A percentile compares a stretch with the other conserved stretches of the same genome.
Evolutionary conservation across 2,329 filamentous ascomycete genomes (phyloP).

Genomic region (Cytospora piceae): DNA sequence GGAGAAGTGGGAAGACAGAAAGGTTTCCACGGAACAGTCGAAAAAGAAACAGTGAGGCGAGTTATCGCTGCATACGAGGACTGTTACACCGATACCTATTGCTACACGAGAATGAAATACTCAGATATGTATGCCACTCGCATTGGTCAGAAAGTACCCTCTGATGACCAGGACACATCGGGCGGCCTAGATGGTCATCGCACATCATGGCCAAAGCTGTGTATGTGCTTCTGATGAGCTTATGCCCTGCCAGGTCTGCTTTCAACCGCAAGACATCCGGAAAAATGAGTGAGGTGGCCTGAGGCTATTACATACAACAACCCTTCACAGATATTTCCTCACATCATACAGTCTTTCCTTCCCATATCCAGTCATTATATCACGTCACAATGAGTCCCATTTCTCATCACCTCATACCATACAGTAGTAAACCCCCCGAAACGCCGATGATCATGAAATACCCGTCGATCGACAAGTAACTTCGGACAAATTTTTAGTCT

Average conservation of each 20-base stretch:
- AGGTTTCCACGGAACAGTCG: slow-evolving; percentile 38
- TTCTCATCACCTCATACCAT: slow-evolving; percentile 11
- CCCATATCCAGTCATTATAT: slow-evolving; percentile 1
- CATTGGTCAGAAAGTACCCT: no score
- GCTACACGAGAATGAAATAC: not conserved
- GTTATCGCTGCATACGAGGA: not conserved
- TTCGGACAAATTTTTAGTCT: slow-evolving; percentile 17
- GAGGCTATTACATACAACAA: slow-evolving; percentile 19
- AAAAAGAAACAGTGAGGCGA: slow-evolving; percentile 40
- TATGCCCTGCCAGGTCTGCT: slow-evolving; percentile 9
- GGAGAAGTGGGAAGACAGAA: slow-evolving; percentile 79
- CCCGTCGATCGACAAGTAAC: slow-evolving; percentile 7
- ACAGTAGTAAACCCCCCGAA: slow-evolving; percentile 21
- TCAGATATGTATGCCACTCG: not conserved
- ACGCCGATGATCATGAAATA: slow-evolving; percentile 25
- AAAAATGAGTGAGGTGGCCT: slow-evolving; percentile 24
- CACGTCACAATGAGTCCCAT: not conserved
- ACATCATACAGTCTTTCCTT: slow-evolving; percentile 9
- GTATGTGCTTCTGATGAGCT: slow-evolving; percentile 12
- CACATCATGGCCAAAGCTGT: slow-evolving; percentile 8
- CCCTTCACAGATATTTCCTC: slow-evolving; percentile 25
- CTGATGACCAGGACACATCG: slow-evolving; percentile 12
- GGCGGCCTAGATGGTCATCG: not conserved
- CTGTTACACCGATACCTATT: no score
- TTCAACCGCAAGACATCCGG: slow-evolving; percentile 1